Base-by-base conservation (phyloP, 2,329 filamentous ascomycete genomes). In the Ophiostoma ulmi region DNA sequence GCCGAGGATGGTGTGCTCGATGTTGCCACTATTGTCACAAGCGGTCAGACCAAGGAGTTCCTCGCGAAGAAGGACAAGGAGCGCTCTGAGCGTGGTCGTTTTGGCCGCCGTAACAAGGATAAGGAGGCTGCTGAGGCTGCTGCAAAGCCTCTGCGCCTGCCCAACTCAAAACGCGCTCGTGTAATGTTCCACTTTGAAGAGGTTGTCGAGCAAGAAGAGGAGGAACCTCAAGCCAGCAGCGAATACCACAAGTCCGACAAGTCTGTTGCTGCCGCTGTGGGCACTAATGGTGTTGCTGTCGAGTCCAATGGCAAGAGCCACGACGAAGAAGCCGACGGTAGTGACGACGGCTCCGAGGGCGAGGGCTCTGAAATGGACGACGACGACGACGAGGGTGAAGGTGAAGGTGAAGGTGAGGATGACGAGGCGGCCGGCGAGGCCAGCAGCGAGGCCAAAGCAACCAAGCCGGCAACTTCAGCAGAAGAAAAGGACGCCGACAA, bases 31-130 rank as follows among this genome's bases (percentile, higher is more conserved):
- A 94, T 95, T 74, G 91, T 95, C 48, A 91, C 91, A 0, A 91
- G 88, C 75, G 92, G 92, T 41, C 91, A 93, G 78, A 92, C 92
- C 75, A 88, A 88, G 75, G 92, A 95, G 76, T 94, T 93, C 75
- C 81, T 95, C 6, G 92, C 91, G 11, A 91, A 92, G 80, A 93
- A 92, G 78, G 91, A 94, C 77, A 91, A 89, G 77, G 91, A 94
- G 77, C 94, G 92, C 83, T 83, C 84, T 5, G 88, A 91, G 72
- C 90, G 87, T 79, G 82, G 80, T 3, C 85, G 86, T 72, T 82
- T 84, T 31, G 87, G 85, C 74, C 91, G 90, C 76, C 84, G 85
- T 61, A 84, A 82, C 31, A 88, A 89, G 75, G 85, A 85, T 48
- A 85, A 87, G 76, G 86, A 89, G 39, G 82, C 80, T 10, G 63